Base-by-base conservation (phyloP, 441 rosid genomes). In the Bruguiera hainesii region DNA sequence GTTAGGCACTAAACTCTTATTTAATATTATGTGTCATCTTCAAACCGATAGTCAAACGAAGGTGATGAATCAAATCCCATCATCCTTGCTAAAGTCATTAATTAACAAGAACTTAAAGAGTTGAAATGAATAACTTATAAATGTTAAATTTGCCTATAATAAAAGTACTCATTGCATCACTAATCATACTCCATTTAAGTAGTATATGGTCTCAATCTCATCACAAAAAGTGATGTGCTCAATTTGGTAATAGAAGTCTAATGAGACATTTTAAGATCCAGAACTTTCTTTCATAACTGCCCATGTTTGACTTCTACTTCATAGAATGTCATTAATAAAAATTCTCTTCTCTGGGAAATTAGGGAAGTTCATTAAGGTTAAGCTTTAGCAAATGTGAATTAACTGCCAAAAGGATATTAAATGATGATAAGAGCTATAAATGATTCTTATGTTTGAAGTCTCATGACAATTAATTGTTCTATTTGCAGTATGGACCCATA, bases 401-500 rank as follows among this genome's bases (percentile, higher is more conserved):
- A 39, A 18, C 48, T 39, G 16, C 48, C 48, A 39, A 11, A 11
- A 13, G 16, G 48, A 39, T 39, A 13, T 39, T 39, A 39, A 11
- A 39, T 10, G 48, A 39, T 39, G 16, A 39, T 39, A 39, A 11
- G 16, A 39, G 16, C 16, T 10, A 39, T 39, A 39, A 10, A 39
- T 39, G 48, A 39, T 3, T 39, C 48, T 39, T 39, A 39, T 39
- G 48, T 10, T 39, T 10, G 16, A 16, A 39, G 13, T 39, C 16
- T 39, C 48, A 11, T 39, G 16, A 11, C 48, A 39, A 39, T 39
- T 39, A 13, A 30, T 42, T 65, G 63, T 46, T 63, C 26, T 67
- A 1, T n/a, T 39, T 75, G 48, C 75, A 80, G 84, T 78, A 78
- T 72, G 83, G 87, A 16, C 77, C 73, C 20, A 74, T 83, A 57